Percentiles rank a stretch among this genome's conserved stretches.
Conservation (phyloP, 2,329 filamentous ascomycete species). For the Fusarium nisikadoi region DNA sequence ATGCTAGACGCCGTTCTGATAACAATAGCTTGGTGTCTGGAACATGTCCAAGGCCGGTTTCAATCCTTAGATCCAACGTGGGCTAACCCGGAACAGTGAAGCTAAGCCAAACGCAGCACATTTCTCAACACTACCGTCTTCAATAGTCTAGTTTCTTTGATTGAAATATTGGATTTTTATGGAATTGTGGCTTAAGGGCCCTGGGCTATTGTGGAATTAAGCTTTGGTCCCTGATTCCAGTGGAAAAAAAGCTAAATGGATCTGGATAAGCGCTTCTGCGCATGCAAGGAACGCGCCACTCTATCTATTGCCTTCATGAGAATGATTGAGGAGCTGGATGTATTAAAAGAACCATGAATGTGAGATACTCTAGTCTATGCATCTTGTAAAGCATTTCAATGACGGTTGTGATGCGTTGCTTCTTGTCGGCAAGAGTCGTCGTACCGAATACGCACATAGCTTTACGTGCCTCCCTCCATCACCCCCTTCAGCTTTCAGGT, state of each 20-base stretch:
- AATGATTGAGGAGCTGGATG: neutral
- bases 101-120: constrained; percentile 5
- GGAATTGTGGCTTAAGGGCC: constrained; percentile 28
- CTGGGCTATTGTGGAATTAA: neutral
- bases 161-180: constrained; percentile 1
- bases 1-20: neutral
- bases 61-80: neutral
- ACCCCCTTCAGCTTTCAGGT: neutral
- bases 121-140: constrained; percentile 9
- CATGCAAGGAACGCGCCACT: constrained; percentile 9
- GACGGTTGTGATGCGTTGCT: fast-evolving
- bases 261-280: neutral
- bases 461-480: too few relatives aligned
- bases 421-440: neutral
- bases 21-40: constrained; percentile 15
- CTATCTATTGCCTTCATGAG: neutral
- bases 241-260: neutral
- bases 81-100: neutral
- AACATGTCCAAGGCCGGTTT: constrained; percentile 11
- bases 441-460: neutral
- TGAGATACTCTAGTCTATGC: neutral
- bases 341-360: neutral
- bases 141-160: neutral
- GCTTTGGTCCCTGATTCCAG: constrained; percentile 31
- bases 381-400: neutral